Percentiles rank a stretch among this genome's conserved stretches.
phyloP scores from a whole-genome alignment of 2,329 filamentous ascomycete genomes.

The Cercospora canescens region DNA sequence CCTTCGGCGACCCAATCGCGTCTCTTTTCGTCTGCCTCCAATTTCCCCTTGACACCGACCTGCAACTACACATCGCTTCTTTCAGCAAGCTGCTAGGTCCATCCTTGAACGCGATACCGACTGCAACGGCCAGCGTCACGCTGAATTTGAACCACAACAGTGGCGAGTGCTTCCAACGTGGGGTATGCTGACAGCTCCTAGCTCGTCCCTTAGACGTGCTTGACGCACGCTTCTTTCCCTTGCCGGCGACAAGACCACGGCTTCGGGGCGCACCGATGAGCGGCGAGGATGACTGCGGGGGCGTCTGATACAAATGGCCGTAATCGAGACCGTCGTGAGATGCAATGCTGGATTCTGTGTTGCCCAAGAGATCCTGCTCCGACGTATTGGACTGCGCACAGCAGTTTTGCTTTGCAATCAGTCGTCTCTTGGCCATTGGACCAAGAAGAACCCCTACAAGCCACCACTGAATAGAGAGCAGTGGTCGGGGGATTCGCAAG shows the following conservation, averaged over 20 bases:
- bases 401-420: constrained; percentile 15
- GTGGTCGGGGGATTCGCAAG: constrained; percentile 30
- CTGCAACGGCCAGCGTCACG: constrained; percentile 48
- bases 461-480: constrained; percentile 39
- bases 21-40: constrained; percentile 17
- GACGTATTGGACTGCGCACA: background rate
- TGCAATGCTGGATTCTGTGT: constrained; percentile 1
- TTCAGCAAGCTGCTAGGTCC: constrained; percentile 45
- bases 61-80: constrained; percentile 20
- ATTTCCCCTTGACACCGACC: constrained; percentile 5
- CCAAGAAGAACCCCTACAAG: constrained; percentile 34
- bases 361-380: constrained; percentile 13
- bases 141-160: constrained; percentile 51
- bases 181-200: constrained; percentile 18
- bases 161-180: constrained; percentile 33
- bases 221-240: constrained; percentile 29
- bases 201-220: constrained; percentile 13
- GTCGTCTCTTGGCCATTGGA: constrained; percentile 38
- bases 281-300: constrained; percentile 15
- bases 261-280: constrained; percentile 4
- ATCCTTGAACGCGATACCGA: constrained; percentile 50
- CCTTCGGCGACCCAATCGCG: constrained; percentile 7
- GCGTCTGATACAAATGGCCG: constrained; percentile 27
- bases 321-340: constrained; percentile 24
- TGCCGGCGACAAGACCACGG: constrained; percentile 21